Percentiles rank a stretch among this genome's conserved stretches.
Evolutionary conservation across 352 stramenopile genomes (phyloP).

Genomic region (Phytophthora cactorum): DNA sequence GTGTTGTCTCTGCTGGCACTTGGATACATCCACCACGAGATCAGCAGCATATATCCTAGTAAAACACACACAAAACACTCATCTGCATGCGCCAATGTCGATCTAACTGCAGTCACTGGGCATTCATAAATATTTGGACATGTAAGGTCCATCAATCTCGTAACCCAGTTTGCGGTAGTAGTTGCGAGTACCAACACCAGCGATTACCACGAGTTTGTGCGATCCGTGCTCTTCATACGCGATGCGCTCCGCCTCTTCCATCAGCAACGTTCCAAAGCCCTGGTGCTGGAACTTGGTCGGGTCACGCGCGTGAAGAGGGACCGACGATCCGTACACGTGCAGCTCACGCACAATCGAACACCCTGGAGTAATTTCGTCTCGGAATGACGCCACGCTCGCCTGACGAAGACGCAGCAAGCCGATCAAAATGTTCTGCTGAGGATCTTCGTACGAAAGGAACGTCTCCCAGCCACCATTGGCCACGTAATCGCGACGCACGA

Average conservation of each 20-base stretch:
- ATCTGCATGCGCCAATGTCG: constrained; percentile 1
- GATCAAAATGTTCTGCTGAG: constrained; percentile 96
- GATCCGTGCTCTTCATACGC: constrained; percentile 95
- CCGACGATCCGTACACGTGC: constrained; percentile 97
- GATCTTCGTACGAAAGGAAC: constrained; percentile 97
- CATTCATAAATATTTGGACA: constrained; percentile 93
- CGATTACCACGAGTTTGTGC: constrained; percentile 97
- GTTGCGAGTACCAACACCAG: constrained; percentile 94
- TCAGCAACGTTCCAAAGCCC: constrained; percentile 96
- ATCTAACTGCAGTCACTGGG: not conserved
- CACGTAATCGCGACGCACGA: constrained; percentile 95
- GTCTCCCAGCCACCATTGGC: constrained; percentile 97
- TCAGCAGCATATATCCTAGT: constrained; percentile 13
- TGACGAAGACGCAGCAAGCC: constrained; percentile 94
- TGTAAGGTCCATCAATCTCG: constrained; percentile 96
- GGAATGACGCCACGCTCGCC: constrained; percentile 83
- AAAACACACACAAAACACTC: constrained; percentile 10
- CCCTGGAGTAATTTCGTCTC: constrained; percentile 70
- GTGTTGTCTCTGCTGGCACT: constrained; percentile 35
- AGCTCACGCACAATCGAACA: constrained; percentile 90
- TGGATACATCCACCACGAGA: constrained; percentile 43
- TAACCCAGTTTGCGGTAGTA: constrained; percentile 99
- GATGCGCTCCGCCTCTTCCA: constrained; percentile 98
- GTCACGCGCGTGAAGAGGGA: constrained; percentile 94
- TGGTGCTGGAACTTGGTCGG: constrained; percentile 97